Conservation (phyloP, 2,329 filamentous ascomycete genomes). For the Monascus ruber region DNA sequence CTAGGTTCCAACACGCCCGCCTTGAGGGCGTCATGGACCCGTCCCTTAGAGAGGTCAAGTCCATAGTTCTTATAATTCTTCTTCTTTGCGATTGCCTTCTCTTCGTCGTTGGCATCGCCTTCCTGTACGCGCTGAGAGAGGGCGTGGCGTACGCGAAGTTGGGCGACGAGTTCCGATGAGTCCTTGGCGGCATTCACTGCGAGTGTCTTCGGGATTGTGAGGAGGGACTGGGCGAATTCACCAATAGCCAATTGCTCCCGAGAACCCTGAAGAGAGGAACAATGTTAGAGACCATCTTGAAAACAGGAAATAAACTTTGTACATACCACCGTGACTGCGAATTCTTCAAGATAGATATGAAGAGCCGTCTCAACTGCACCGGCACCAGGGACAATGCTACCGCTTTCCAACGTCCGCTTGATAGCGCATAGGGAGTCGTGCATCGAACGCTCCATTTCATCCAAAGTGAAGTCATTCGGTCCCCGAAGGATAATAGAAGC, state of each 20-base stretch:
- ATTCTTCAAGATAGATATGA: constrained; percentile 98
- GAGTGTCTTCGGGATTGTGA: constrained; percentile 90
- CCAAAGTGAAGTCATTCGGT: constrained; percentile 88
- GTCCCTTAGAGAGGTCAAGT: constrained; percentile 76
- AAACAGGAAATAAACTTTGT: background rate
- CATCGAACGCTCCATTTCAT: constrained; percentile 98
- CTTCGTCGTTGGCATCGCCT: constrained; percentile 64
- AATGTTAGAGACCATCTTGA: too few relatives aligned
- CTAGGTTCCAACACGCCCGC: constrained; percentile 90
- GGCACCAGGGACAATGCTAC: constrained; percentile 90
- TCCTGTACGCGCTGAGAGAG: constrained; percentile 86
- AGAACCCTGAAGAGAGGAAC: constrained; percentile 47
- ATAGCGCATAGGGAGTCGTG: constrained; percentile 95
- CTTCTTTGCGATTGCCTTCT: constrained; percentile 80
- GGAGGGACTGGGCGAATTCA: constrained; percentile 89
- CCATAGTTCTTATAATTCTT: constrained; percentile 99
- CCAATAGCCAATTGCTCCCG: constrained; percentile 96
- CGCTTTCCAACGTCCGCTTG: constrained; percentile 92
- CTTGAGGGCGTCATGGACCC: constrained; percentile 88
- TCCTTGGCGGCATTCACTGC: constrained; percentile 97
- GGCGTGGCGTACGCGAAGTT: constrained; percentile 87
- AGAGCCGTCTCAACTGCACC: constrained; percentile 97
- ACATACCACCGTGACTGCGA: constrained; percentile 81
- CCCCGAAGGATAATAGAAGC: constrained; percentile 94
- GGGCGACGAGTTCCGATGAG: constrained; percentile 84